Base-by-base conservation (phyloP, 306 rosid species). In the Prunus mume region DNA sequence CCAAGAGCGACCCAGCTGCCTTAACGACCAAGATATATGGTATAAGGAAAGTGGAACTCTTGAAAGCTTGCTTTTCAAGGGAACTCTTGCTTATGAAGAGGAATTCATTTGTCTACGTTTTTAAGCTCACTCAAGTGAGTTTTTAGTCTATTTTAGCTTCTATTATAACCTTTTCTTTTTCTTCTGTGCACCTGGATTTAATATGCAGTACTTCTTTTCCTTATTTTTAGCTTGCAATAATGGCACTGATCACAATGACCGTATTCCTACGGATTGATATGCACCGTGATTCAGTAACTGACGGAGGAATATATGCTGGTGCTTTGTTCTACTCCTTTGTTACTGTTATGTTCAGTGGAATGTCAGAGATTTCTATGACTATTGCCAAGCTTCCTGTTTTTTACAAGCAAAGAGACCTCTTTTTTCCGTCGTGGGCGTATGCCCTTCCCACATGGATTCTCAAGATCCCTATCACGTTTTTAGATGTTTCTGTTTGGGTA, bases 391-490 rank as follows among this genome's bases (percentile, higher is more conserved):
- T 88, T 71, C 88, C 90, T 19, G 93, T 88, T 1, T 88, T 88
- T 74, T 88, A 82, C 78, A 88, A 88, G 84, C 93, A 88, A 74
- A 80, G 93, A 76, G 83, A 78, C 60, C 77, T 73, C 14, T 88
- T 88, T 83, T 86, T 84, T 74, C 88, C 90, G 62, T 68, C 93
- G 9, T 88, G 93, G 93, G 82, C 83, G 27, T 88, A 76, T 73
- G 88, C 87, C 72, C 85, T 88, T 80, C 90, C 93, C 30, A 46
- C 84, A 22, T 86, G 90, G 90, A 78, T 88, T 81, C 88, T 88
- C 8, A 84, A 82, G 82, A 76, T 86, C 63, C 93, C 93, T 15
- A 5, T 86, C 63, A 78, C 87, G 1, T 62, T 85, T 71, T 20
- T 73, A 63, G 93, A 88, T 78, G 90, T 80, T 2, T 84, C 71